Base-by-base conservation (phyloP, 352 stramenopile genomes). In the Globisporangium barbulae region DNA sequence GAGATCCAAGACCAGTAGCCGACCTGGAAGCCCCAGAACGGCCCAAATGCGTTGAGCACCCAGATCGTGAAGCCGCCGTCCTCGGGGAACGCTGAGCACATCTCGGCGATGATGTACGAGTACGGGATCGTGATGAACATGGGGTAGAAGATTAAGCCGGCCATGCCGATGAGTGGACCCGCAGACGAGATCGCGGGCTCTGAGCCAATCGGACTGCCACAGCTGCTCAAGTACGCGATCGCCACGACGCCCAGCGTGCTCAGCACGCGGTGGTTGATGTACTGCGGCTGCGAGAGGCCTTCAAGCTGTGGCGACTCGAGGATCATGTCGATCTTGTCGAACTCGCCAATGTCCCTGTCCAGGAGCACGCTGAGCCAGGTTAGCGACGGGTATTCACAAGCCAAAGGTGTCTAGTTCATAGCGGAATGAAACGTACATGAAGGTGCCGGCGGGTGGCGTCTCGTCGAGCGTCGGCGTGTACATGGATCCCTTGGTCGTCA, bases 1-100 rank as follows among this genome's bases (percentile, higher is more conserved):
- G 75, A 53, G n/a, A 95, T 71, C 77, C 85, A 96, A 15, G 81
- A 89, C 83, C 85, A 96, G 70, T 90, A 95, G 61, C 81, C 84
- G 42, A 91, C 73, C 44, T 91, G 85, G 42, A 93, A 87, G 9
- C 72, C 85, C 87, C 85, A 94, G 54, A 91, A 94, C 15, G 78
- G 68, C 0, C 85, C 85, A n/a, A 88, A 90, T 5, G 79, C 77
- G 37, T 90, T 87, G 10, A 77, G 55, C 3, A 89, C 76, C 82
- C 82, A 91, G 47, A 90, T 70, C 19, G 75, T 78, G 42, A 92
- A 93, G 22, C 83, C 80, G 4, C 81, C 82, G 59, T 92, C 85
- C 59, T 91, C 83, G 0, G 85, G 85, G 59, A 91, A 92, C 8
- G 85, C 82, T 1, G 80, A 78, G 50, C 76, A 86, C 30, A 93